phyloP scores from a whole-genome alignment of 352 stramenopile genomes.

The Phytopythium kandeliae region DNA sequence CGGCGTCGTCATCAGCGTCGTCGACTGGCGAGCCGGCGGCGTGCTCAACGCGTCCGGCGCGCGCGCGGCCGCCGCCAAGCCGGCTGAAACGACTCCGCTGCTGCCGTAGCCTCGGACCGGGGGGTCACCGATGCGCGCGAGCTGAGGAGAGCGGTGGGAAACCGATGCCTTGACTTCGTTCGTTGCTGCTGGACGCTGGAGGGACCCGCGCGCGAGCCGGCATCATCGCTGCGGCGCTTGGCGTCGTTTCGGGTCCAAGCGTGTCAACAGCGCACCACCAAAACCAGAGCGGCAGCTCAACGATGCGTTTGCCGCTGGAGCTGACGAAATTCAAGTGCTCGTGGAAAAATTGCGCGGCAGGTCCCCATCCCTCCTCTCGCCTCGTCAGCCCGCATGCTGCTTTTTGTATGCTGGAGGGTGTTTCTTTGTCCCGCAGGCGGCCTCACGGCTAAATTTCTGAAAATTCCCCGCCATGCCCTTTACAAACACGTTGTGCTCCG shows the following conservation, averaged over 20 bases:
- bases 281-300: too few relatives aligned
- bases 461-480: background rate
- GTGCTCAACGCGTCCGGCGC: background rate
- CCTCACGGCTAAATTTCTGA: background rate
- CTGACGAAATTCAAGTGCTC: too few relatives aligned
- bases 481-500: background rate
- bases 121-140: background rate
- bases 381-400: too few relatives aligned
- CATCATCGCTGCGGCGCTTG: too few relatives aligned
- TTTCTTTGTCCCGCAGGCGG: background rate
- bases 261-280: too few relatives aligned
- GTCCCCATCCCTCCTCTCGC: too few relatives aligned
- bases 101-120: background rate
- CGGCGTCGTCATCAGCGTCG: conserved; percentile 30
- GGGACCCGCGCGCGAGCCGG: too few relatives aligned
- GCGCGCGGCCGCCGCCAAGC: background rate
- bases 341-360: background rate
- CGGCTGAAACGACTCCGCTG: conserved; percentile 4
- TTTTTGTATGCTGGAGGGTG: too few relatives aligned
- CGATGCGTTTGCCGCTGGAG: too few relatives aligned
- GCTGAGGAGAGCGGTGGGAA: background rate
- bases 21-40: conserved; percentile 15
- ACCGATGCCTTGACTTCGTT: too few relatives aligned
- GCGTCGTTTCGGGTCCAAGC: too few relatives aligned
- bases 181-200: too few relatives aligned